These are phyloP conservation scores for Tulasnella sp. DNA, from an alignment of 768 basidiomycete species.

Conservation along the genomic window DNA sequence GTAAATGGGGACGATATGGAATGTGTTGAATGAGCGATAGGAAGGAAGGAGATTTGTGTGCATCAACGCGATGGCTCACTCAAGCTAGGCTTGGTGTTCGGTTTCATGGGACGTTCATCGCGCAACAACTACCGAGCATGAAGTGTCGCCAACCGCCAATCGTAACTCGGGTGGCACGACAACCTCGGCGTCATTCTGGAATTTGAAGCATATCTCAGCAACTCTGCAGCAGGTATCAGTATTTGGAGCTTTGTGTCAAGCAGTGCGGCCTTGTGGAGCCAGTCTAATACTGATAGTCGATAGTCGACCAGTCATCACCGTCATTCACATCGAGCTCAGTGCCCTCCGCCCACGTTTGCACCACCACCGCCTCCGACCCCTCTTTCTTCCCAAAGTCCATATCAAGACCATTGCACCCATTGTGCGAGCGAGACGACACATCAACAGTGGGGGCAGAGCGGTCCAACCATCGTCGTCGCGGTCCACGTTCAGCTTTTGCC, in stretches of 20 bases:
- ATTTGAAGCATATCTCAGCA: background rate
- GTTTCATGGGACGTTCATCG: no score
- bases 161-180: no score
- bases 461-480: background rate
- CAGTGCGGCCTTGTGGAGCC: background rate
- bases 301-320: background rate
- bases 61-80: no score
- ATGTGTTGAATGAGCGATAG: no score
- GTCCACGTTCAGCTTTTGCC: background rate
- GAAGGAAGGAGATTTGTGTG: no score
- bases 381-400: background rate
- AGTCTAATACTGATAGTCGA: background rate
- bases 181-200: constrained; percentile 4
- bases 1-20: no score
- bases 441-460: background rate
- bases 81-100: no score
- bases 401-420: background rate
- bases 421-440: background rate
- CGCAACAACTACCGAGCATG: no score
- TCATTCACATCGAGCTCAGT: background rate
- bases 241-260: constrained; percentile 10
- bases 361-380: background rate
- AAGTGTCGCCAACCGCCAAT: no score
- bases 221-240: constrained; percentile 6
- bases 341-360: constrained; percentile 9